phyloP scores from a whole-genome alignment of 148 eudicot genomes.

The Cornus florida region DNA sequence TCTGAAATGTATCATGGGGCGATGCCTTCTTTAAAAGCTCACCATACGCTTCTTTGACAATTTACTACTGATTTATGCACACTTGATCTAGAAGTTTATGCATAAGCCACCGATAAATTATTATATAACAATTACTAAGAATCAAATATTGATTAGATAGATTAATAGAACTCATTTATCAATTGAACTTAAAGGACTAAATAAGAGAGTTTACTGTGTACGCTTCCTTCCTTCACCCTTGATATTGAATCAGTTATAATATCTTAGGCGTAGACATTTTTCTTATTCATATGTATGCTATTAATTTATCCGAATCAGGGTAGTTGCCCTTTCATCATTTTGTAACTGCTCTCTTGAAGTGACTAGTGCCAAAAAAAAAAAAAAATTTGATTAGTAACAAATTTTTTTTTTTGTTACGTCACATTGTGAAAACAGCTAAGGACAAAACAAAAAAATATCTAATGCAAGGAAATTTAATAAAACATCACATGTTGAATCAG shows the following conservation, averaged over 20 bases:
- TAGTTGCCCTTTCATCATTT: neutral
- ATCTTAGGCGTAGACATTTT: neutral
- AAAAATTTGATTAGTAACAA: too few relatives aligned
- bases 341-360: neutral
- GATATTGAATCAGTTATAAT: neutral
- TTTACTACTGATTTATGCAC: neutral
- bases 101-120: too few relatives aligned
- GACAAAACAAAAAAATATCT: neutral
- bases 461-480: neutral
- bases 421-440: too few relatives aligned
- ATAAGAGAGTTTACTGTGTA: too few relatives aligned
- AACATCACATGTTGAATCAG: neutral
- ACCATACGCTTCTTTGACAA: neutral
- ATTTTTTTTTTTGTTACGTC: too few relatives aligned
- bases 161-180: neutral
- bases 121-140: too few relatives aligned
- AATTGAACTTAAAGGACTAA: neutral
- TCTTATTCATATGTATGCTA: neutral
- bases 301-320: neutral
- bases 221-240: neutral
- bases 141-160: neutral
- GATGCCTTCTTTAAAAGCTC: neutral
- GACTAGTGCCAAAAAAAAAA: neutral
- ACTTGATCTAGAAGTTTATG: neutral
- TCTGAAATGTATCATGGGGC: neutral